Evolutionary conservation across 129 eudicot species (phyloP).

Genomic region (Arctium lappa): DNA sequence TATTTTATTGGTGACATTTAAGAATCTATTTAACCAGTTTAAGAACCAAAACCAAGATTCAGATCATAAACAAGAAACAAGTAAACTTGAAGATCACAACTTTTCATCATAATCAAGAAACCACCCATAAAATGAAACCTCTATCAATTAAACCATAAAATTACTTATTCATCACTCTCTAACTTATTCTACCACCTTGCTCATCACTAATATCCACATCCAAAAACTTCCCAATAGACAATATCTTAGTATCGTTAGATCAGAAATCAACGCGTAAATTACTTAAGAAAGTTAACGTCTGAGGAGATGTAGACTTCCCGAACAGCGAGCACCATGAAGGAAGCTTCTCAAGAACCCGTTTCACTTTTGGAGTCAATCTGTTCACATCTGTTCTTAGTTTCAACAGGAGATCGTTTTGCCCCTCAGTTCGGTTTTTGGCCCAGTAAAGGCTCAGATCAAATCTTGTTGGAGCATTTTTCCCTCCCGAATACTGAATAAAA

Average conservation of each 20-base stretch:
- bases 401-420: slow-evolving; percentile 31
- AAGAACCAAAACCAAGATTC: neutral
- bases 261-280: slow-evolving; percentile 49
- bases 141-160: slow-evolving; percentile 1
- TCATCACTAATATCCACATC: slow-evolving; percentile 21
- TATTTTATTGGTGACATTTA: neutral
- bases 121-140: neutral
- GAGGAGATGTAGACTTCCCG: slow-evolving; percentile 91
- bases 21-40: too few species aligned
- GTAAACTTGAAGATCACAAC: neutral
- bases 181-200: slow-evolving; percentile 26
- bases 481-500: slow-evolving; percentile 86
- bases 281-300: slow-evolving; percentile 59
- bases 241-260: neutral
- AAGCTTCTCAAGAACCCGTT: slow-evolving; percentile 60
- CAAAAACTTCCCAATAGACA: neutral
- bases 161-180: neutral
- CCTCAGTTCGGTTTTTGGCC: slow-evolving; percentile 33
- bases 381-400: slow-evolving; percentile 79
- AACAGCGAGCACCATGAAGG: slow-evolving; percentile 88
- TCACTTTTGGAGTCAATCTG: slow-evolving; percentile 57
- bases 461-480: slow-evolving; percentile 73
- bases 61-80: neutral
- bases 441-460: slow-evolving; percentile 67
- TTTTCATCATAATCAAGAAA: slow-evolving; percentile 5